Evolutionary conservation across 805 yeast genomes (phyloP), one percentile per base, ranked within the genome.

Genomic region (Schwanniomyces yamadae): DNA sequence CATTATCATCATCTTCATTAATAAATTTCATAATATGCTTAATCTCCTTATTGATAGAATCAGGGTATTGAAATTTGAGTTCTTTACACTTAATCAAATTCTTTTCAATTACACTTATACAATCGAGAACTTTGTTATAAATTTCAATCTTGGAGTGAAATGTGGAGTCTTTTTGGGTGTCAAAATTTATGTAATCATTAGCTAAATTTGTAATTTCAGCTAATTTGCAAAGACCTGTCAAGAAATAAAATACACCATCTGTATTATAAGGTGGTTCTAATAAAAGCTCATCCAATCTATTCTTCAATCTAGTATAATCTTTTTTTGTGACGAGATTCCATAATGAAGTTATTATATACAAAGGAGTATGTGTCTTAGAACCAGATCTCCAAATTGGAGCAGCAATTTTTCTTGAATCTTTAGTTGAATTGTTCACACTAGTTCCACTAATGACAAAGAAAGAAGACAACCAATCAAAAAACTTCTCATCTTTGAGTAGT

Each of bases 351-450:
- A 61, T 57, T 12, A 63, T 52, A 42, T 69, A 73, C 45, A 67
- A 37, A 5, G 74, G 78, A 8, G 70, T 50, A 40, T 64, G 62
- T 2, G 63, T 55, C 25, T 50, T 52, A 13, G 75, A 55, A 2
- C 77, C 73, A 1, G 63, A 44, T 31, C 66, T 49, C 62, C 66
- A 71, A 0, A 54, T 57, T 0, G 71, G 72, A 5, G 72, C 66
- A 18, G 52, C 35, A 7, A 39, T 30, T 15, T 37, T 21, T 20
- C 36, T 30, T 6, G 39, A 25, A 5, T 28, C 28, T 20, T 31
- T 21, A 12, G 39, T 20, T 5, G 46, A 32, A 23, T 49, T 13
- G 23, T 38, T 36, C 14, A 32, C 30, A 17, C 19, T 33, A 17
- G 28, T 24, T 14, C 43, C 33, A 12, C 39, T 40, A 6, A 48